Evolutionary conservation across 768 basidiomycete species (phyloP).

Genomic region (Antrodiella citrinella): DNA sequence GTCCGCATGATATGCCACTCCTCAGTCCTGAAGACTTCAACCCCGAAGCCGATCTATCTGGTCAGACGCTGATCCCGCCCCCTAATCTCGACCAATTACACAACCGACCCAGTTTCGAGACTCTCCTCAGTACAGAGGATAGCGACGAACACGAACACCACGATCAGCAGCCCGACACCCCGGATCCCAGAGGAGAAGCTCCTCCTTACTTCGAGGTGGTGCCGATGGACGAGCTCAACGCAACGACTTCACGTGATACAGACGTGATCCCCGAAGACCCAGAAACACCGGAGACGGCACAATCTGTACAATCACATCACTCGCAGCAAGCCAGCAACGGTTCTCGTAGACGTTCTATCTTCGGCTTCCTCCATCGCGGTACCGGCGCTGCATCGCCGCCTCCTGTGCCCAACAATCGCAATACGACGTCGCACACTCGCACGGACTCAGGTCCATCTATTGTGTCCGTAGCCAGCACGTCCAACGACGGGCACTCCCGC

Average conservation of each 20-base stretch:
- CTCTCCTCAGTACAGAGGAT: slow-evolving; percentile 13
- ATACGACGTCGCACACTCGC: slow-evolving; percentile 6
- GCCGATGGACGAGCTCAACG: slow-evolving; percentile 23
- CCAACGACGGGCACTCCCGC: slow-evolving; percentile 19
- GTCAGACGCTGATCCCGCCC: slow-evolving; percentile 6
- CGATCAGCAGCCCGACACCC: slow-evolving; percentile 4
- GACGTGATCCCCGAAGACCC: not conserved
- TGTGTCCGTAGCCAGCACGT: slow-evolving; percentile 18
- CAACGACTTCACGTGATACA: slow-evolving; percentile 2
- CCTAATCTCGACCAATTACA: not conserved
- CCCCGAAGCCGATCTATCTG: too few relatives aligned
- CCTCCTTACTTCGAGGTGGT: slow-evolving; percentile 58
- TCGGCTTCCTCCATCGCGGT: too few relatives aligned
- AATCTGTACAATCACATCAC: not conserved
- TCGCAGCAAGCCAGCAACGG: slow-evolving; percentile 1
- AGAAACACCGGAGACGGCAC: not conserved
- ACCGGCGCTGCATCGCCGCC: not conserved
- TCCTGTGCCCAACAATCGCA: not conserved
- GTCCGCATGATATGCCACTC: slow-evolving; percentile 35
- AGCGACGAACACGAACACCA: slow-evolving; percentile 1
- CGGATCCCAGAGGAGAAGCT: slow-evolving; percentile 46
- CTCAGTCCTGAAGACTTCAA: slow-evolving; percentile 27
- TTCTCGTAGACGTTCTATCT: too few relatives aligned
- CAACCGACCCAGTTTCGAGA: slow-evolving; percentile 21
- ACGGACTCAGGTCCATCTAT: slow-evolving; percentile 16